Evolutionary conservation across 2,329 filamentous ascomycete species (phyloP).

Genomic region (Fusarium sp.): DNA sequence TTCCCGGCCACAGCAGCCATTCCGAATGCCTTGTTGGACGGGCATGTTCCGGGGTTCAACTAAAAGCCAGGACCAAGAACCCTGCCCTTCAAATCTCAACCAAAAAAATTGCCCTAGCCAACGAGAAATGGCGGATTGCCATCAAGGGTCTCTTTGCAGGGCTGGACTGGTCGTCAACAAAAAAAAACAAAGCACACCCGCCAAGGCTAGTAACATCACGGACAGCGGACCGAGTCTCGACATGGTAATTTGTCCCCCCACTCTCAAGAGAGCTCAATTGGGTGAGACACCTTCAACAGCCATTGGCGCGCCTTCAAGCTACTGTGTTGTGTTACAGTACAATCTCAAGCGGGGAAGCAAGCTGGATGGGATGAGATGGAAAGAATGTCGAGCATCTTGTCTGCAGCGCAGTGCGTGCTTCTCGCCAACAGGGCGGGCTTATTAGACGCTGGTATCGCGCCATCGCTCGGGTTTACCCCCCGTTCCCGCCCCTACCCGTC

Average conservation of each 20-base stretch:
- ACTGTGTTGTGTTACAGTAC: constrained; percentile 18
- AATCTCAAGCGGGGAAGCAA: background rate
- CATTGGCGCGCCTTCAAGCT: background rate
- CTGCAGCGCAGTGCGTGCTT: background rate
- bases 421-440: background rate
- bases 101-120: constrained; percentile 31
- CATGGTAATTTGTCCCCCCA: background rate
- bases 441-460: constrained; percentile 2
- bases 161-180: constrained; percentile 29
- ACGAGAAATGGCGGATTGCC: constrained; percentile 41
- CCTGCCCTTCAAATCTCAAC: constrained; percentile 25
- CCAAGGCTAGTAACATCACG: background rate
- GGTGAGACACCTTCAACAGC: background rate
- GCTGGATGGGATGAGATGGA: background rate
- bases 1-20: constrained; percentile 16
- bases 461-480: constrained; percentile 1
- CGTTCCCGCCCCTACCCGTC: constrained; percentile 1
- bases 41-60: constrained; percentile 32
- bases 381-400: background rate
- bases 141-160: constrained; percentile 33
- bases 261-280: background rate
- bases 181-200: background rate
- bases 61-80: background rate
- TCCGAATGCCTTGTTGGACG: constrained; percentile 16
- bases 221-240: constrained; percentile 17